Evolutionary conservation across 2,329 filamentous ascomycete species (phyloP).

Genomic region (Sporothrix brasiliensis): DNA sequence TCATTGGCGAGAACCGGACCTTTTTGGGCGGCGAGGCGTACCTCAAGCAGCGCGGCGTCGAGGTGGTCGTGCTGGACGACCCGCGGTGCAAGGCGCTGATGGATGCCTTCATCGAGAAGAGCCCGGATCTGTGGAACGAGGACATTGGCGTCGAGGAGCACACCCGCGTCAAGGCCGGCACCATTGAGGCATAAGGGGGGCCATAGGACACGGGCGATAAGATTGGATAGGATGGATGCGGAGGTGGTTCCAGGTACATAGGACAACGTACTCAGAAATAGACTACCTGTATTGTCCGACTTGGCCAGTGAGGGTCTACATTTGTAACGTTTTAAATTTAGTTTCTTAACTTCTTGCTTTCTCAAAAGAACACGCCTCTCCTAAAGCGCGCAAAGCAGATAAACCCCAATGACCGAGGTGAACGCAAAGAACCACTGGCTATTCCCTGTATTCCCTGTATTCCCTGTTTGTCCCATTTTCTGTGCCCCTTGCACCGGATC

Average conservation of each 20-base stretch:
- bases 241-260: too few relatives aligned
- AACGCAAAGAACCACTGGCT: neutral
- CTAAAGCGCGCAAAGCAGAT: neutral
- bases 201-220: too few relatives aligned
- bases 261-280: too few relatives aligned
- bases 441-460: neutral
- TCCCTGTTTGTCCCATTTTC: conserved; percentile 4
- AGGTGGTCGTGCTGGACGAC: conserved; percentile 71
- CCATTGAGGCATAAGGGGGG: neutral
- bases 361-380: neutral
- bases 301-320: too few relatives aligned
- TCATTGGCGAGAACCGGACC: conserved; percentile 76
- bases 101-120: conserved; percentile 69
- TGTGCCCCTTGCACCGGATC: conserved; percentile 4
- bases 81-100: conserved; percentile 70
- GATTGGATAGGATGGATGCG: neutral
- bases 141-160: conserved; percentile 57
- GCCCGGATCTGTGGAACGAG: conserved; percentile 71
- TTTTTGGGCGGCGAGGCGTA: conserved; percentile 75
- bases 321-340: neutral
- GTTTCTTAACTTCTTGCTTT: neutral
- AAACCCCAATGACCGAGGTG: neutral
- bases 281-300: too few relatives aligned
- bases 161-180: conserved; percentile 46
- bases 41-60: conserved; percentile 66